Evolutionary conservation across 1,139 yeast genomes (phyloP).

Genomic region (Geotrichum cucujoidarum): DNA sequence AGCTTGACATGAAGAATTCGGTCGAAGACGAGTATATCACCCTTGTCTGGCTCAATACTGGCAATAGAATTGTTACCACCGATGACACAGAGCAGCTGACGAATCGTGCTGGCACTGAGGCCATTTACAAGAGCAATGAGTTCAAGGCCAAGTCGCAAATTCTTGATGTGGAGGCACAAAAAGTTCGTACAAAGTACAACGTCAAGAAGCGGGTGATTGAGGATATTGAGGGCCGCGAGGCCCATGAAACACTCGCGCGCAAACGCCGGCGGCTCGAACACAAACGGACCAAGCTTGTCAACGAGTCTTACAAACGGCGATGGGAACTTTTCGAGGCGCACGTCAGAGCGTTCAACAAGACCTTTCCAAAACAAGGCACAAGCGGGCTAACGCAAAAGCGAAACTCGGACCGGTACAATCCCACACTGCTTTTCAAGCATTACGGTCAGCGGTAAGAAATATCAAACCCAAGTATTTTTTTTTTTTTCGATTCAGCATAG

Average conservation of each 20-base stretch:
- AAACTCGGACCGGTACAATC: background rate
- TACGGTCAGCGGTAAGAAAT: too few species aligned
- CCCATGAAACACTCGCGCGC: too few species aligned
- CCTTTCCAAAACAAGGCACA: background rate
- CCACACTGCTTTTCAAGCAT: too few species aligned
- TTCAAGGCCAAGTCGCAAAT: background rate
- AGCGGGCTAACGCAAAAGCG: background rate
- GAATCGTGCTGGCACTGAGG: background rate
- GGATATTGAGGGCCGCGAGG: background rate
- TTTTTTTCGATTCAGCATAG: too few species aligned
- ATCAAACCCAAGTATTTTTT: too few species aligned
- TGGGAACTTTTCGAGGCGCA: too few species aligned
- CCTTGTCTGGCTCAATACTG: constrained; percentile 7
- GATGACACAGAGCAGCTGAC: background rate
- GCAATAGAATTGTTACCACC: background rate
- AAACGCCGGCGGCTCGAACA: too few species aligned
- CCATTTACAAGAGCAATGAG: background rate
- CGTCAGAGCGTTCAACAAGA: too few species aligned
- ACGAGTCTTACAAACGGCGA: too few species aligned
- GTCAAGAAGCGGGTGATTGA: constrained; percentile 2
- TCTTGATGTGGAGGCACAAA: background rate
- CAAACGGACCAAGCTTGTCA: too few species aligned
- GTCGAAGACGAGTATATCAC: constrained; percentile 7
- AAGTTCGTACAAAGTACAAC: background rate
- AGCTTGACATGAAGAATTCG: constrained; percentile 7